A percentile compares a stretch with the other conserved stretches of the same genome.
Evolutionary conservation across 805 yeast species (phyloP).

Genomic region (Cyberlindnera amylophila): DNA sequence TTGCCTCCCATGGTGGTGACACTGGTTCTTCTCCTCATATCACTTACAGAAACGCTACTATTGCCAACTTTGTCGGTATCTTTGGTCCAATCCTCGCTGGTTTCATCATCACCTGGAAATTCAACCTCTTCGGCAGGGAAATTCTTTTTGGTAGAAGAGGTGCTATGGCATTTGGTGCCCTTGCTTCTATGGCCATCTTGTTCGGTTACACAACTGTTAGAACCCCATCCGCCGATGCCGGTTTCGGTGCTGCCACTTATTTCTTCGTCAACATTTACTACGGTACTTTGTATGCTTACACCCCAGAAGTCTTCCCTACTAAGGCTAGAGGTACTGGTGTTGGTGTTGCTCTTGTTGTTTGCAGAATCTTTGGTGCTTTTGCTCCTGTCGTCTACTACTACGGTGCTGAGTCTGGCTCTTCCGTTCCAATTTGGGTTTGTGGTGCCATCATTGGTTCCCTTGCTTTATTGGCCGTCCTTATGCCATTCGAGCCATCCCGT

Average conservation of each 20-base stretch:
- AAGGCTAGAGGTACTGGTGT: constrained; percentile 55
- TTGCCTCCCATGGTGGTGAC: constrained; percentile 46
- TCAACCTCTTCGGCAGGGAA: constrained; percentile 10
- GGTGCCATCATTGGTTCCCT: constrained; percentile 50
- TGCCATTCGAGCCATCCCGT: constrained; percentile 49
- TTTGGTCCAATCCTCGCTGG: constrained; percentile 51
- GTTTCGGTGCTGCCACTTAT: constrained; percentile 45
- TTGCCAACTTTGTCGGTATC: constrained; percentile 42
- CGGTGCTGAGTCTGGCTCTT: constrained; percentile 42
- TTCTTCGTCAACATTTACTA: constrained; percentile 46
- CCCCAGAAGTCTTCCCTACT: constrained; percentile 61
- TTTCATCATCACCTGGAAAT: constrained; percentile 21
- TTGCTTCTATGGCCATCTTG: constrained; percentile 52
- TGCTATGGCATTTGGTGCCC: constrained; percentile 47
- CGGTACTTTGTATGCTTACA: constrained; percentile 60
- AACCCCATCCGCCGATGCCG: constrained; percentile 49
- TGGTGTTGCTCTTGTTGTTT: constrained; percentile 53
- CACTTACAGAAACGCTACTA: constrained; percentile 45
- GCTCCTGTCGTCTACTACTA: constrained; percentile 54
- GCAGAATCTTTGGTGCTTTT: constrained; percentile 50
- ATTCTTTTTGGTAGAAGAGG: constrained; percentile 50
- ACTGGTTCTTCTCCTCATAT: constrained; percentile 38
- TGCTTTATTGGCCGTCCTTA: constrained; percentile 39
- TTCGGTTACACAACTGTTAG: constrained; percentile 63
- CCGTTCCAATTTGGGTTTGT: constrained; percentile 60